These are phyloP conservation scores for Lonicera japonica DNA, from an alignment of 129 eudicot species.

Conservation along the genomic window DNA sequence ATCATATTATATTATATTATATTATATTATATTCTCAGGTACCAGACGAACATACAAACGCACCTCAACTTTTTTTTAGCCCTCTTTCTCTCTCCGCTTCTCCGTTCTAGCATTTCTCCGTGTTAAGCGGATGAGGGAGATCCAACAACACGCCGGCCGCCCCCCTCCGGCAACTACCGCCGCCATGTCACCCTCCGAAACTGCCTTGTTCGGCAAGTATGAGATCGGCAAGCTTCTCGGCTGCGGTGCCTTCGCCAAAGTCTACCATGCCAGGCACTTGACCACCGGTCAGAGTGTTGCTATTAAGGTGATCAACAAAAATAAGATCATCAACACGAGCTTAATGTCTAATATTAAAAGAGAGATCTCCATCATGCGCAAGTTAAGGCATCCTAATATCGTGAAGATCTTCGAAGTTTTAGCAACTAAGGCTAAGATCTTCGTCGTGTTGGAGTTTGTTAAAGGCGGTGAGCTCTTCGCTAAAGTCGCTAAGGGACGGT, in stretches of 20 bases:
- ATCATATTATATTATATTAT: too few species aligned
- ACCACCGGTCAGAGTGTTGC: constrained; percentile 74
- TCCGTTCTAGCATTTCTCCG: constrained; percentile 31
- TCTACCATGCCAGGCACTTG: constrained; percentile 57
- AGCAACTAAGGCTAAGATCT: constrained; percentile 60
- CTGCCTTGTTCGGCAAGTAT: constrained; percentile 57
- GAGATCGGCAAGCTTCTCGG: constrained; percentile 71
- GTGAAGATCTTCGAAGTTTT: constrained; percentile 56
- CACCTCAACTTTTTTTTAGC: constrained; percentile 8
- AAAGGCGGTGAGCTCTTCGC: constrained; percentile 79
- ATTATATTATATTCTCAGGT: neutral
- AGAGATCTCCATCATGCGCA: constrained; percentile 61
- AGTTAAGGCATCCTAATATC: constrained; percentile 51
- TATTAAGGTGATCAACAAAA: constrained; percentile 56
- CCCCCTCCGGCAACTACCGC: constrained; percentile 4
- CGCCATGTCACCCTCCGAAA: constrained; percentile 22
- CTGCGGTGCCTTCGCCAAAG: constrained; percentile 81
- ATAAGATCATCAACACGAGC: constrained; percentile 23
- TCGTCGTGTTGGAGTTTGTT: constrained; percentile 61
- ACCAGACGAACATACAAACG: neutral
- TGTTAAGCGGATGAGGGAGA: constrained; percentile 42
- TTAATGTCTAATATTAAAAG: constrained; percentile 52
- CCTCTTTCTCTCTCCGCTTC: neutral
- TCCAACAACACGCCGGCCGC: constrained; percentile 21
- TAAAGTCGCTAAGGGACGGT: constrained; percentile 44